Conservation (phyloP, 768 basidiomycete genomes). For the Boletus vermiculosoides region DNA sequence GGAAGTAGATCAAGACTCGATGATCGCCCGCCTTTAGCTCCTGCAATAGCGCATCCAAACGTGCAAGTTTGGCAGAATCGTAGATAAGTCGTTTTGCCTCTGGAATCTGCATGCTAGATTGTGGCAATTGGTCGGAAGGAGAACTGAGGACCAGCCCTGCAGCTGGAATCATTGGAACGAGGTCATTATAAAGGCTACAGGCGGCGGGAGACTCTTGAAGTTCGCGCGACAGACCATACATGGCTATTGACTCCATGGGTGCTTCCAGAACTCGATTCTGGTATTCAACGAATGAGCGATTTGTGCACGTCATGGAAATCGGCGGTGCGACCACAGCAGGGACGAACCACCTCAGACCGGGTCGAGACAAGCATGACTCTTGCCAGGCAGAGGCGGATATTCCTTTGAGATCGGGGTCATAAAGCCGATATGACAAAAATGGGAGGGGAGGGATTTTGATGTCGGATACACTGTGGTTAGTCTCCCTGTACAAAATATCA, state of each 20-base stretch:
- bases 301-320: constrained; percentile 66
- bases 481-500: constrained; percentile 21
- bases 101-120: constrained; percentile 86
- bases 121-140: constrained; percentile 69
- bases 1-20: constrained; percentile 95
- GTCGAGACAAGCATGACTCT: constrained; percentile 78
- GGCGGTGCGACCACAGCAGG: constrained; percentile 86
- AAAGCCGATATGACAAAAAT: constrained; percentile 33
- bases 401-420: constrained; percentile 49
- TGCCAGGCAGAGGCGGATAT: constrained; percentile 65
- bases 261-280: constrained; percentile 61
- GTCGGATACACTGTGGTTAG: constrained; percentile 18
- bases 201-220: constrained; percentile 58
- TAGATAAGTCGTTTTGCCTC: constrained; percentile 93
- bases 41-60: constrained; percentile 83
- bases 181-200: constrained; percentile 43
- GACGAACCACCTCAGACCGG: constrained; percentile 78
- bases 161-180: constrained; percentile 61
- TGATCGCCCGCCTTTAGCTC: constrained; percentile 93
- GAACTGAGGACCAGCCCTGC: constrained; percentile 68
- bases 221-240: constrained; percentile 81
- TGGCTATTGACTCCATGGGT: constrained; percentile 67
- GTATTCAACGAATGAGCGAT: constrained; percentile 76
- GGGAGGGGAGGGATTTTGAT: constrained; percentile 17
- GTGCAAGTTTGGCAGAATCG: constrained; percentile 94